Percentiles rank a stretch among this genome's conserved stretches.
Evolutionary conservation across 2,329 filamentous ascomycete species (phyloP).

Genomic region (Torrubiellomyces zombiae): DNA sequence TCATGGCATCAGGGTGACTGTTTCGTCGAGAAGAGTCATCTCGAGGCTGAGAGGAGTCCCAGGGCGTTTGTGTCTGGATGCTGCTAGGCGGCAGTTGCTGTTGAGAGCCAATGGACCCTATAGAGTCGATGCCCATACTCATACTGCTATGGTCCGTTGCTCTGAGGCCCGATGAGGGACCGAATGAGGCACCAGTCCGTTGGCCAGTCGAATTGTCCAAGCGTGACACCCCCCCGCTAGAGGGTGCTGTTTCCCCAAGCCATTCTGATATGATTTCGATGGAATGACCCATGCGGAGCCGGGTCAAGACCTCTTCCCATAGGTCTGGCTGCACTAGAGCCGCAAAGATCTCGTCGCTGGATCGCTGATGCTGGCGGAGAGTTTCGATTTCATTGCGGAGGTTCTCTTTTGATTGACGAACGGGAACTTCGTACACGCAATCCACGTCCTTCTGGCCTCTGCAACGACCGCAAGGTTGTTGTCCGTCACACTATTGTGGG

Average conservation of each 20-base stretch:
- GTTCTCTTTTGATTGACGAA: constrained; percentile 47
- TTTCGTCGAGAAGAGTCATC: no score
- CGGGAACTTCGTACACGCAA: constrained; percentile 44
- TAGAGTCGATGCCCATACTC: no score
- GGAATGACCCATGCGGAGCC: constrained; percentile 35
- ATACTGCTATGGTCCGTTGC: no score
- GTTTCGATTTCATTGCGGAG: constrained; percentile 42
- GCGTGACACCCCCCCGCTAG: constrained; percentile 14
- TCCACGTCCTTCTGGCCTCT: constrained; percentile 34
- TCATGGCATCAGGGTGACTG: constrained; percentile 29
- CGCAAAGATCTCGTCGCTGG: constrained; percentile 36
- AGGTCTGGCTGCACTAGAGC: constrained; percentile 34
- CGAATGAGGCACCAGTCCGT: no score
- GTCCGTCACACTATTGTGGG: constrained; percentile 36
- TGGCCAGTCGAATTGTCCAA: no score
- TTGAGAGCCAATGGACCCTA: no score
- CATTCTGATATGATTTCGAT: constrained; percentile 40
- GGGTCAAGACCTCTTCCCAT: constrained; percentile 36
- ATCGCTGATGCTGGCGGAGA: constrained; percentile 35
- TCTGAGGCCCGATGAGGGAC: no score
- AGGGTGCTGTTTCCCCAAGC: constrained; percentile 26
- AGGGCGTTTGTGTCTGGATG: no score
- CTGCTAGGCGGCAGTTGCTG: no score
- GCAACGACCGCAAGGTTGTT: constrained; percentile 38
- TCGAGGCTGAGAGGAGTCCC: no score